A percentile compares a stretch with the other conserved stretches of the same genome.
Evolutionary conservation across 768 basidiomycete genomes (phyloP).

Genomic region (Mrakia gelida): DNA sequence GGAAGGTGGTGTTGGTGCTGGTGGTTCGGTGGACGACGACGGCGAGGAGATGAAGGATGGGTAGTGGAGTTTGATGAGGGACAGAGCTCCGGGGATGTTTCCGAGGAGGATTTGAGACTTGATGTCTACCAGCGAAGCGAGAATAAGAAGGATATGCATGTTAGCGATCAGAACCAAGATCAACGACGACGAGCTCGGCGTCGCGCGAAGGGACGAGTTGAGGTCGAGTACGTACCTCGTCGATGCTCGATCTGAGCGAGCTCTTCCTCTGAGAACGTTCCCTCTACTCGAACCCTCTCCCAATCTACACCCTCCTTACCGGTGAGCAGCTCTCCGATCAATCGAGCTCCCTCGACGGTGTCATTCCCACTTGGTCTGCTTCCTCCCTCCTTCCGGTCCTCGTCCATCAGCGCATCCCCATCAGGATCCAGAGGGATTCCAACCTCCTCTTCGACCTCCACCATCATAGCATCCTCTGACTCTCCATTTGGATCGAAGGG

Average conservation of each 20-base stretch:
- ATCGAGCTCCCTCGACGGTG: background rate
- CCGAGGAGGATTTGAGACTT: constrained; percentile 66
- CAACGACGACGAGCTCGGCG: background rate
- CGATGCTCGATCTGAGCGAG: constrained; percentile 24
- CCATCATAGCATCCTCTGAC: background rate
- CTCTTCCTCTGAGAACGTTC: constrained; percentile 2
- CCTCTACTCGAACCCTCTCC: background rate
- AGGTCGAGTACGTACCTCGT: constrained; percentile 6
- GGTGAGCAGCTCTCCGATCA: too few relatives aligned
- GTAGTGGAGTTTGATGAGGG: constrained; percentile 65
- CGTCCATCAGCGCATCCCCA: constrained; percentile 12
- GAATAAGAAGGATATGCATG: background rate
- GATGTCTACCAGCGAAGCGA: constrained; percentile 55
- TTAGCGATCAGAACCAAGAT: background rate
- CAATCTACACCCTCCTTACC: too few relatives aligned
- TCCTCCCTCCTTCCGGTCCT: background rate
- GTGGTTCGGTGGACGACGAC: constrained; percentile 5
- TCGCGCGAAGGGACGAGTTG: background rate
- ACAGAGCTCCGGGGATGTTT: constrained; percentile 65
- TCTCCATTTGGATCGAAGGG: constrained; percentile 22
- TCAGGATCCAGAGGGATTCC: constrained; percentile 6
- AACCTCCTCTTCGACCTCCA: background rate
- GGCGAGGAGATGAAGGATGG: constrained; percentile 58
- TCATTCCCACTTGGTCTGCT: background rate
- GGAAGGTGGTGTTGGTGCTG: constrained; percentile 12